Base-by-base conservation (phyloP, 768 basidiomycete species). In the Suillus occidentalis region DNA sequence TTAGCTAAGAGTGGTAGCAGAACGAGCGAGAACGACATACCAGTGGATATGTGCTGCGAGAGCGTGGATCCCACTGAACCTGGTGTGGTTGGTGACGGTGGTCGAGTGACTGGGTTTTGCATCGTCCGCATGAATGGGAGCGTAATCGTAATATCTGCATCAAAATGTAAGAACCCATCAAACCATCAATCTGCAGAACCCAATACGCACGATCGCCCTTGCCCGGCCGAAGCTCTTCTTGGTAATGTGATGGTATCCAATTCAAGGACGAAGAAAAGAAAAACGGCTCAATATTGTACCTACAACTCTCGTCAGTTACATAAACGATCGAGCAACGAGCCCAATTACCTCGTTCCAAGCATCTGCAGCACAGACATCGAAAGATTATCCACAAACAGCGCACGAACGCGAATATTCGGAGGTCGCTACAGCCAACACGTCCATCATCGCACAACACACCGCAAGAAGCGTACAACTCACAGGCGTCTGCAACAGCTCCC, bases 201-300 rank as follows among this genome's bases (percentile, higher is more conserved):
- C 40, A 62, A 53, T 40, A 72, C 81, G 63, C 60, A 82, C 81
- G 82, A 62, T 82, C 81, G 57, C 76, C 78, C 52, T 68, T 12
- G 3, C 62, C 69, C 3, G 50, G 57, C 1, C 65, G 64, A 14
- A 71, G 65, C 37, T 75, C 66, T 63, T 82, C 81, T 65, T 81
- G 80, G 61, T 79, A 82, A 37, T 80, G 77, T 0, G 79, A 78
- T 2, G 81, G 80, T 55, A 81, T 81, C 74, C 78, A 77, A 63
- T 80, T 80, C 20, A 79, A 63, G 0, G 81, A 81, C 0, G 79
- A 81, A 16, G 80, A 77, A 61, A 80, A 82, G 70, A 80, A 82
- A 67, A 82, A 81, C 0, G 81, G 80, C 63, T 82, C 80, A 34
- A 82, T 75, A 60, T 78, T 69, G 57, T 77, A 82, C 50, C 82